phyloP scores from a whole-genome alignment of 441 rosid genomes.

The Bocquillonia castaneifolia region DNA sequence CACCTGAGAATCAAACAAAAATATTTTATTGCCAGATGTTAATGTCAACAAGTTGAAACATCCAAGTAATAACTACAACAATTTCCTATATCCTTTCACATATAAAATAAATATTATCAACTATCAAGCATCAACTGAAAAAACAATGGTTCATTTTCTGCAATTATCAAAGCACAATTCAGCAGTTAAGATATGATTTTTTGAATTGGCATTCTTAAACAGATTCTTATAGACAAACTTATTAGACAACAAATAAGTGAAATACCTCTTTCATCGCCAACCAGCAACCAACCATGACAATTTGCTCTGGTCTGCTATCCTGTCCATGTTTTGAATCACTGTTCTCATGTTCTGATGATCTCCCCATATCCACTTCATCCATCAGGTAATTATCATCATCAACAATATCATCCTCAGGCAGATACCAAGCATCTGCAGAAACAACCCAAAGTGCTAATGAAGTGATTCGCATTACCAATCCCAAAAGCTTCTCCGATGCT shows the following conservation, averaged over 20 bases:
- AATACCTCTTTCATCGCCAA: slow-evolving; percentile 97
- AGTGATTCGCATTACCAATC: slow-evolving; percentile 71
- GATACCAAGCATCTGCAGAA: slow-evolving; percentile 90
- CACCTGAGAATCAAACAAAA: slow-evolving; percentile 49
- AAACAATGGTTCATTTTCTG: slow-evolving; percentile 7
- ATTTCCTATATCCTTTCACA: background rate
- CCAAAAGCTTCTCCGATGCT: slow-evolving; percentile 69
- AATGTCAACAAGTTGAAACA: background rate
- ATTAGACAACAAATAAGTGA: slow-evolving; percentile 20
- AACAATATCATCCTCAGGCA: slow-evolving; percentile 78
- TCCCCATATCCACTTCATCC: slow-evolving; percentile 38
- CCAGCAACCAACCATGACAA: slow-evolving; percentile 99
- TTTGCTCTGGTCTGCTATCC: slow-evolving; percentile 56
- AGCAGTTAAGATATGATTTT: background rate
- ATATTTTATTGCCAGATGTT: slow-evolving; percentile 9
- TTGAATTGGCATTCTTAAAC: slow-evolving; percentile 5
- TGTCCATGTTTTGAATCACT: slow-evolving; percentile 31
- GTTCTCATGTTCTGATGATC: slow-evolving; percentile 37
- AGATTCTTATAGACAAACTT: slow-evolving; percentile 20
- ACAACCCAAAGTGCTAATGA: slow-evolving; percentile 94
- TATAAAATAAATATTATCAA: background rate
- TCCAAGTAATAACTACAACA: slow-evolving; percentile 6
- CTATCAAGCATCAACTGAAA: background rate
- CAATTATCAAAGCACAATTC: slow-evolving; percentile 2
- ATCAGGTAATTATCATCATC: slow-evolving; percentile 56